phyloP scores from a whole-genome alignment of 768 basidiomycete species.

The Porphyrellus cyaneotinctus region DNA sequence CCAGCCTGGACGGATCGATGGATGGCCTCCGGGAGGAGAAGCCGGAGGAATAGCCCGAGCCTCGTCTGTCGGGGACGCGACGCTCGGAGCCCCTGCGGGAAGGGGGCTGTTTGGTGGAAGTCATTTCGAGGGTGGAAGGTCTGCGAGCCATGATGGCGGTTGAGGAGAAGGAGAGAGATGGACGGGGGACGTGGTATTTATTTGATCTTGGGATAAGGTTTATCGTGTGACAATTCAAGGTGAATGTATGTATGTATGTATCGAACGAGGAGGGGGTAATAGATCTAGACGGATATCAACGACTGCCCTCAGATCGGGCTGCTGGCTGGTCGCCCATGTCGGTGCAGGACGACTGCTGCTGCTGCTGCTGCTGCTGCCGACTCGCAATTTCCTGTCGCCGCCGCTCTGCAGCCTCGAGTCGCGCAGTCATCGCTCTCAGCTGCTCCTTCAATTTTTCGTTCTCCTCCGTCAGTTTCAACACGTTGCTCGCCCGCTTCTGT shows the following conservation, averaged over 20 bases:
- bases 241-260: too few relatives aligned
- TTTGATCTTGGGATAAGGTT: constrained; percentile 20
- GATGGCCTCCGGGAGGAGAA: constrained; percentile 60
- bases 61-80: constrained; percentile 43
- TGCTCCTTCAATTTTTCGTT: constrained; percentile 75
- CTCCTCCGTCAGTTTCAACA: constrained; percentile 72
- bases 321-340: constrained; percentile 12
- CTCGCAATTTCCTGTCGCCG: constrained; percentile 44
- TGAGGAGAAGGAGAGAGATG: neutral
- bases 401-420: constrained; percentile 71
- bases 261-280: constrained; percentile 23
- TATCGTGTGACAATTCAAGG: constrained; percentile 12
- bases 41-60: constrained; percentile 42
- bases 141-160: constrained; percentile 23
- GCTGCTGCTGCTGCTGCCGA: constrained; percentile 31
- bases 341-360: constrained; percentile 7
- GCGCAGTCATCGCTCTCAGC: constrained; percentile 68
- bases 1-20: constrained; percentile 71
- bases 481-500: constrained; percentile 74
- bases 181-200: constrained; percentile 3
- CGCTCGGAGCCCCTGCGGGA: constrained; percentile 46
- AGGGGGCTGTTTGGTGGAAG: constrained; percentile 27
- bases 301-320: constrained; percentile 14
- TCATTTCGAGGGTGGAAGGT: constrained; percentile 31
- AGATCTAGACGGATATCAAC: constrained; percentile 31